Evolutionary conservation across 1,284 basidiomycete genomes (phyloP), one percentile per base, ranked within the genome.

Genomic region (Ustilago crameri): DNA sequence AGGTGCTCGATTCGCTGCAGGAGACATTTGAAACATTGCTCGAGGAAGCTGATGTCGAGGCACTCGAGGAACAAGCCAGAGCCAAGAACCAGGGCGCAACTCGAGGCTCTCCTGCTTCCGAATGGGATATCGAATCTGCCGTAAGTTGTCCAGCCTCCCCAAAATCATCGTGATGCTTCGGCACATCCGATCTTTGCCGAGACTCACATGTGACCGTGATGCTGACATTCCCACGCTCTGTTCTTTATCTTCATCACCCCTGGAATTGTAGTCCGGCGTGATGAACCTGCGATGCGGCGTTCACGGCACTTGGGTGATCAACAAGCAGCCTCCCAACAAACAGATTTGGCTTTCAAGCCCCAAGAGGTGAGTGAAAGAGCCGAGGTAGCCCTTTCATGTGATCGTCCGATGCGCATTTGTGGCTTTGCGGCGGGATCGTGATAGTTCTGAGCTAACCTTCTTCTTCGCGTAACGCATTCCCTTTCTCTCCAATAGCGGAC

Each of bases 281-380:
- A 85, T 98, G 60, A 98, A 93, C 2, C 88, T 98, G 50, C 87
- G 87, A 46, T 86, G 97, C 18, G 93, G 91, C 34, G 86, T 88
- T 9, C 86, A 91, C 66, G 95, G 95, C 18, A 98, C 93, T n/a
- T 98, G 97, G 85, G 95, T 98, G 40, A 92, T 98, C 86, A 98
- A 98, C 86, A 98, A 98, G 87, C 95, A 98, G 84, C 95, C 95
- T 9, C 95, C 96, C 5, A 98, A 98, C 83, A 93, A 94, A 84
- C 96, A 98, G 84, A 98, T 98, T 81, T 98, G 95, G 95, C 87
- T 98, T 32, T 95, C 93, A 12, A 95, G 93, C 34, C 95, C 95
- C 0, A 70, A 59, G 23, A 78, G 75, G 78, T 81, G 54, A 12
- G 78, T 57, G 26, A 15, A 24, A 9, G 3, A 42, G 9, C 9